Base-by-base conservation (phyloP, 768 basidiomycete species). In the Psilocybe subaeruginosa region DNA sequence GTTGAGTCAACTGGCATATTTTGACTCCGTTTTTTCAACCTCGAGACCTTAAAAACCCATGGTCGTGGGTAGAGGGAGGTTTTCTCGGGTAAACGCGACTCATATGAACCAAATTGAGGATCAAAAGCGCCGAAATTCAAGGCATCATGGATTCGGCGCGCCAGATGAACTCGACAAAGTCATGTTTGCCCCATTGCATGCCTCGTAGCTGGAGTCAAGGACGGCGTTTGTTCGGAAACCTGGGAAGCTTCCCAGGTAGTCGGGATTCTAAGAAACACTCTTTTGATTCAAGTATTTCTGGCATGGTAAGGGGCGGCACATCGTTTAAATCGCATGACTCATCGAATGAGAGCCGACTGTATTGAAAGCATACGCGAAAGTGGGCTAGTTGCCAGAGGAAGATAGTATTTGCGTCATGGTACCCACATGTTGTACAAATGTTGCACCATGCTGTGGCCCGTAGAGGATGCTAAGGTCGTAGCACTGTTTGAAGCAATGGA, bases 171-270 rank as follows among this genome's bases (percentile, higher is more conserved):
- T 35, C n/a, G n/a, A 17, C 35, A 43, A 9, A 2, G 41, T 14
- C 27, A 14, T 53, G n/a, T 7, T n/a, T n/a, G 11, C 33, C 11
- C 50, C 16, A 8, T n/a, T 27, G n/a, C 27, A 11, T 14, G 47
- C 51, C 9, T 12, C 30, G n/a, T 17, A 53, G n/a, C 29, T 33
- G 16, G 51, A 37, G 30, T 51, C 49, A 51, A 54, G 14, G 27
- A n/a, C 54, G 54, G 54, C 14, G 54, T 56, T 29, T 56, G 54
- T 56, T 56, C 54, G 54, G 54, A 56, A 33, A 14, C 33, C 23
- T 51, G 11, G 30, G 37, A 39, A 8, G 37, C 8, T 14, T 39
- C 14, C 37, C 14, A 39, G 37, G 3, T 39, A 39, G 37, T 8
- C 37, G 37, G 37, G 8, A 39, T 23, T 35, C 11, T 35, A 7